Percentiles rank a stretch among this genome's conserved stretches.
Evolutionary conservation across 495 filamentous ascomycete genomes (phyloP).

Genomic region (Thermochaetoides thermophila): DNA sequence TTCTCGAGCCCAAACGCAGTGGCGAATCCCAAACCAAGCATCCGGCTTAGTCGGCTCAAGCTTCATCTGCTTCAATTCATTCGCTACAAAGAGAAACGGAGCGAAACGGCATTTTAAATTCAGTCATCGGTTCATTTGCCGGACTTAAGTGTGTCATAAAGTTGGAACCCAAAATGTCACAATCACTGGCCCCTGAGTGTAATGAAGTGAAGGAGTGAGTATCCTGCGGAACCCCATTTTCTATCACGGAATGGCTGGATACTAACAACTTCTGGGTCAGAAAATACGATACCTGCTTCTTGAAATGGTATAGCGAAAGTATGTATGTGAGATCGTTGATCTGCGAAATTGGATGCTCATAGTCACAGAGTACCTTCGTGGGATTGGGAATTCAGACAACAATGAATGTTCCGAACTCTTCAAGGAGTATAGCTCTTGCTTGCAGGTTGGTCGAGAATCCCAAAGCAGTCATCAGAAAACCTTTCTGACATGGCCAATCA

Average conservation of each 20-base stretch:
- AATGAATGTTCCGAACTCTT: constrained; percentile 81
- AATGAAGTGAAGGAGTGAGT: constrained; percentile 78
- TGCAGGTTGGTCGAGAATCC: constrained; percentile 52
- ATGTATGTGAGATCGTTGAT: constrained; percentile 17
- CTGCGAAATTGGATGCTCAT: constrained; percentile 1
- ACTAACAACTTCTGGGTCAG: constrained; percentile 23
- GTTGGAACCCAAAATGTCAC: constrained; percentile 30
- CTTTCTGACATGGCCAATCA: not conserved
- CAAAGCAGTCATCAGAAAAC: too few relatives aligned
- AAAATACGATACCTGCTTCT: constrained; percentile 81
- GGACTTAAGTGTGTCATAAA: not conserved
- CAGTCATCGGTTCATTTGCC: too few relatives aligned
- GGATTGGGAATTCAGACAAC: constrained; percentile 46
- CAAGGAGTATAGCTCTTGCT: constrained; percentile 66
- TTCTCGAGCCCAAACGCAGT: too few relatives aligned
- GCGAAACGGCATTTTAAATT: too few relatives aligned
- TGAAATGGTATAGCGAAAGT: constrained; percentile 97
- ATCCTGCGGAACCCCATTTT: too few relatives aligned
- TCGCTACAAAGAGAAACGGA: too few relatives aligned
- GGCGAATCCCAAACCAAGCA: too few relatives aligned
- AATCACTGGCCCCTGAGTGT: constrained; percentile 51
- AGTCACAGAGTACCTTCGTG: constrained; percentile 64
- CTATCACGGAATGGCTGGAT: too few relatives aligned
- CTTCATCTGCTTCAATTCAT: too few relatives aligned
- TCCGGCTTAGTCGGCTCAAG: too few relatives aligned